These are phyloP conservation scores for Russula brevipes DNA, from an alignment of 768 basidiomycete species.

Conservation along the genomic window DNA sequence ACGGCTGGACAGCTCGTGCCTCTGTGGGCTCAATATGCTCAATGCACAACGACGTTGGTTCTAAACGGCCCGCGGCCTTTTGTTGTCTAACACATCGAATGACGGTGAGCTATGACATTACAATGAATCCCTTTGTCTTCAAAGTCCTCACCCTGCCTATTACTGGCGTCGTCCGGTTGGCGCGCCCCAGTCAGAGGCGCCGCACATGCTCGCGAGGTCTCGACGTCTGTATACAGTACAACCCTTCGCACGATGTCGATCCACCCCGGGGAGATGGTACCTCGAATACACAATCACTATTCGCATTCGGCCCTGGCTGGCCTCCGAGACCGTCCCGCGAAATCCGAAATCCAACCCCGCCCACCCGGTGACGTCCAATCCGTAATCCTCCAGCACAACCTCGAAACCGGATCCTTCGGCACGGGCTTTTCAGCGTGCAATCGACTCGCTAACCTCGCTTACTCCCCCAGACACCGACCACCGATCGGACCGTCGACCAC, in stretches of 20 bases:
- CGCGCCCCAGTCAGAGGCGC: not conserved
- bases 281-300: not conserved
- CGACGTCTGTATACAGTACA: not conserved
- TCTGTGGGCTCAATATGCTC: conserved; percentile 5
- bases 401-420: not conserved
- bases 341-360: not conserved
- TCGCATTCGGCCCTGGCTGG: not conserved
- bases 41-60: not conserved
- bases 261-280: not conserved
- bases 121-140: not conserved
- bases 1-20: not conserved
- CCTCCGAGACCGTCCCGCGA: not conserved
- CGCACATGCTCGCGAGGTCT: too few relatives aligned
- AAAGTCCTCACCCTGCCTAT: not conserved
- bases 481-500: not conserved
- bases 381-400: not conserved
- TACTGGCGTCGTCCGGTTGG: not conserved
- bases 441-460: too few relatives aligned
- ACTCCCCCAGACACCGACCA: not conserved
- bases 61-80: not conserved
- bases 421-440: too few relatives aligned
- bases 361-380: not conserved
- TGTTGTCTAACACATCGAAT: not conserved
- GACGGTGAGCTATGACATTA: not conserved
- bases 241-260: not conserved